A percentile compares a stretch with the other conserved stretches of the same genome.
phyloP scores from a whole-genome alignment of 2,329 filamentous ascomycete species.

The Torrubiellomyces zombiae region DNA sequence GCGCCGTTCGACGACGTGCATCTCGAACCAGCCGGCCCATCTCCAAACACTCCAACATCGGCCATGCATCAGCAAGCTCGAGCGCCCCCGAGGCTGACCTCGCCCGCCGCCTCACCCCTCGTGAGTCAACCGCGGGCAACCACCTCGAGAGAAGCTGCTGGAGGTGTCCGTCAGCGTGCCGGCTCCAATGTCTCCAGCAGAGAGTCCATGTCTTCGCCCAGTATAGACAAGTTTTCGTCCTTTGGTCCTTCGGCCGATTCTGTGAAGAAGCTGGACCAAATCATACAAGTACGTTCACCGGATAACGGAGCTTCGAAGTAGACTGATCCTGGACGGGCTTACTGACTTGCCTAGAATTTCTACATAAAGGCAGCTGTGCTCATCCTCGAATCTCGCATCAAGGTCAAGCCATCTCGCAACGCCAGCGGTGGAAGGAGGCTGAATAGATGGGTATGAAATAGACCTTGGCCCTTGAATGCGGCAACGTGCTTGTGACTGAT shows the following conservation, averaged over 20 bases:
- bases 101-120: constrained; percentile 54
- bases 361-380: constrained; percentile 75
- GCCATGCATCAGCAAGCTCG: constrained; percentile 83
- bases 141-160: constrained; percentile 49
- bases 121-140: constrained; percentile 58
- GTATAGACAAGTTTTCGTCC: constrained; percentile 25
- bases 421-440: constrained; percentile 36
- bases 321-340: constrained; percentile 1
- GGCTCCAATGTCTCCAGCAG: constrained; percentile 25
- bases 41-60: too few species aligned
- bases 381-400: constrained; percentile 65
- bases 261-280: constrained; percentile 73
- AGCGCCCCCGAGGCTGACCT: constrained; percentile 53
- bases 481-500: constrained; percentile 7
- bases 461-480: background rate
- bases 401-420: constrained; percentile 36
- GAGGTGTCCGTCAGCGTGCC: constrained; percentile 23
- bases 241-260: constrained; percentile 45
- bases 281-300: constrained; percentile 53
- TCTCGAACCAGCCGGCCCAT: constrained; percentile 2
- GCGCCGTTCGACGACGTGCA: constrained; percentile 2
- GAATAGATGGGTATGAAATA: constrained; percentile 66
- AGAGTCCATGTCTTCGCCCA: constrained; percentile 28
- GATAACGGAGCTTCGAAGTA: background rate
- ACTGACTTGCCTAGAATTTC: constrained; percentile 52